These are phyloP conservation scores for Hypoxylon perforatum DNA, from an alignment of 495 filamentous ascomycete species.

Conservation along the genomic window DNA sequence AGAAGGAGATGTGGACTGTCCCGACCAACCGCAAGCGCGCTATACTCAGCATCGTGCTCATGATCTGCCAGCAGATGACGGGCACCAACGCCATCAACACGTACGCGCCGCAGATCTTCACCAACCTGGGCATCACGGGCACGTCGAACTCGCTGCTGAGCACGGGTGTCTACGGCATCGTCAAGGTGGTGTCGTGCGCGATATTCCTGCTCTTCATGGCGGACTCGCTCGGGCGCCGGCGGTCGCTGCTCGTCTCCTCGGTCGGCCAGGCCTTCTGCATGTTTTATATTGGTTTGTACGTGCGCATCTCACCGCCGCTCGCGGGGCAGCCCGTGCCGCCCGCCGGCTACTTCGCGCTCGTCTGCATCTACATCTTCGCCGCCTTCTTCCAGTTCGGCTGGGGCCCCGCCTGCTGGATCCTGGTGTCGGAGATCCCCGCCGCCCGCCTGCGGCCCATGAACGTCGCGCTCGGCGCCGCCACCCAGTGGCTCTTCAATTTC, in stretches of 20 bases:
- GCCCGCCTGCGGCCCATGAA: slow-evolving; percentile 77
- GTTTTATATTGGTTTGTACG: slow-evolving; percentile 84
- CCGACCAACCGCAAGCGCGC: slow-evolving; percentile 71
- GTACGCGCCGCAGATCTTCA: slow-evolving; percentile 79
- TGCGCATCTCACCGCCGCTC: slow-evolving; percentile 73
- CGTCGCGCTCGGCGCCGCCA: slow-evolving; percentile 75
- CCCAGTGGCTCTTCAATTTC: slow-evolving; percentile 78
- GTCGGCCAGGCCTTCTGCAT: slow-evolving; percentile 77
- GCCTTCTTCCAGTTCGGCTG: slow-evolving; percentile 83
- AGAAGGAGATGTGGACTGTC: slow-evolving; percentile 78
- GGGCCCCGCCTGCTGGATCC: slow-evolving; percentile 84
- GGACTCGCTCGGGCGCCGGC: slow-evolving; percentile 76
- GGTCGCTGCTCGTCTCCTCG: slow-evolving; percentile 78
- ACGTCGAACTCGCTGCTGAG: slow-evolving; percentile 66
- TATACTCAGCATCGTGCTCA: slow-evolving; percentile 68
- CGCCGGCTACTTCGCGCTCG: slow-evolving; percentile 72
- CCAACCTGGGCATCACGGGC: slow-evolving; percentile 64
- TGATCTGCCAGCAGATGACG: slow-evolving; percentile 80
- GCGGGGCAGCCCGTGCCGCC: slow-evolving; percentile 49
- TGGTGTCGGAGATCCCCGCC: slow-evolving; percentile 78
- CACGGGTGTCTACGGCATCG: slow-evolving; percentile 72
- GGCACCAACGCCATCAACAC: slow-evolving; percentile 74
- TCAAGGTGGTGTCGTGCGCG: slow-evolving; percentile 67
- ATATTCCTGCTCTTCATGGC: slow-evolving; percentile 76
- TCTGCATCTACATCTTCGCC: slow-evolving; percentile 79